Base-by-base conservation (phyloP, 2,329 filamentous ascomycete genomes). In the Exophiala dermatitidis region DNA sequence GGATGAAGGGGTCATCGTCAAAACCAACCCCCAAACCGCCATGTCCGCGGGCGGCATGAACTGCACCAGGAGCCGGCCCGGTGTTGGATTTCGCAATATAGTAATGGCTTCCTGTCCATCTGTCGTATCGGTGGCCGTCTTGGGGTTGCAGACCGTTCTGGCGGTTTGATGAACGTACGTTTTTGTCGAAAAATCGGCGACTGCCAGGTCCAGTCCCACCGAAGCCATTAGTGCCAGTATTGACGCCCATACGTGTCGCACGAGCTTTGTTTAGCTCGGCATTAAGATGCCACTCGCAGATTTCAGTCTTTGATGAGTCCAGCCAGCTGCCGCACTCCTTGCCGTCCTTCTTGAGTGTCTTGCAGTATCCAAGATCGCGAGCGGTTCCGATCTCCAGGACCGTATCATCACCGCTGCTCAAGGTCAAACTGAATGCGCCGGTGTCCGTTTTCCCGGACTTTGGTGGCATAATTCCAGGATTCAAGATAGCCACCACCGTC, bases 251-350 rank as follows among this genome's bases (percentile, higher is more conserved):
- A 34, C 90, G 79, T 1, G 77, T 75, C 7, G 81, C 75, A 31
- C 81, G 77, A 65, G 82, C 80, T 66, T 88, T 90, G 50, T 83
- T 80, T 2, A 97, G 73, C 29, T 88, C 85, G 29, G 88, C 75
- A 62, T 94, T 90, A 61, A 95, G 82, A 69, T 98, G 93, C 62
- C 86, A 98, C 60, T 95, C 90, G 71, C 93, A 98, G 67, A 86
- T 88, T 63, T 95, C 84, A 0, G 90, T 95, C 63, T 90, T 88
- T 49, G 89, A 83, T 60, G 81, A 82, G 68, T 98, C 91, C 55
- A 98, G 78, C 93, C 93, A 98, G 30, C 80, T 74, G 33, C 80
- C 82, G 69, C 93, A 98, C 44, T 79, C 73, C 52, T 86, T 79
- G 37, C 93, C 91, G 66, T 96, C 89, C 65, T 87, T 91, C 67